These are phyloP conservation scores for Cutaneotrichosporon cutaneum DNA, from an alignment of 1,284 basidiomycete species.

Conservation along the genomic window DNA sequence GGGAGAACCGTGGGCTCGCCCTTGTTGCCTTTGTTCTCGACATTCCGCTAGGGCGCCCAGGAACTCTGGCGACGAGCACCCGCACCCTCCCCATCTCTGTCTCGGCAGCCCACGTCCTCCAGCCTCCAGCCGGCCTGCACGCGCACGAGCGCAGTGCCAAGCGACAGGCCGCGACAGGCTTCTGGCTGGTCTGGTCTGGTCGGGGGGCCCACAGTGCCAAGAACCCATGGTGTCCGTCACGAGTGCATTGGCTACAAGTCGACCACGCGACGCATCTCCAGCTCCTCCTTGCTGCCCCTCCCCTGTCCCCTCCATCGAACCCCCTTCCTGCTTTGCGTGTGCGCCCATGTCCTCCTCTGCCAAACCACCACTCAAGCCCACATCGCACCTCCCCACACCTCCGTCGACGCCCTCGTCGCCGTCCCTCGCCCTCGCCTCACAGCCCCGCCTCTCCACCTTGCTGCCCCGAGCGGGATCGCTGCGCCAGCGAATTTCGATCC, in stretches of 20 bases:
- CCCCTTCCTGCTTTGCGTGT: slow-evolving; percentile 1
- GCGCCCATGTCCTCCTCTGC: background rate
- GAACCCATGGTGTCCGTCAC: background rate
- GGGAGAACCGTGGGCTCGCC: background rate
- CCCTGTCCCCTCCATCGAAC: background rate
- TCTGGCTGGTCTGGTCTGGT: background rate
- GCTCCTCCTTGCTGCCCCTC: background rate
- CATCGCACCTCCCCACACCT: background rate
- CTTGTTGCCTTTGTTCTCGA: slow-evolving; percentile 2
- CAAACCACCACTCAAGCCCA: background rate
- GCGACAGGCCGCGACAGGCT: background rate
- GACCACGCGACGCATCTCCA: background rate
- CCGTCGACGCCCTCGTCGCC: background rate
- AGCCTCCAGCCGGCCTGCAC: too few relatives aligned
- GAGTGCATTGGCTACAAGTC: background rate
- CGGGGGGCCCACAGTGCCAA: background rate
- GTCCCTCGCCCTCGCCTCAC: background rate
- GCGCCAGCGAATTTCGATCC: slow-evolving; percentile 4
- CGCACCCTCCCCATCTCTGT: background rate
- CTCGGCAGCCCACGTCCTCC: background rate
- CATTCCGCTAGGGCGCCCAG: background rate
- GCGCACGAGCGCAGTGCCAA: too few relatives aligned
- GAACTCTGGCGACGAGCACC: background rate
- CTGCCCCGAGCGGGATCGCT: background rate
- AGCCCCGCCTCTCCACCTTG: background rate